Base-by-base conservation (phyloP, 768 basidiomycete species). In the Lactarius sp. region DNA sequence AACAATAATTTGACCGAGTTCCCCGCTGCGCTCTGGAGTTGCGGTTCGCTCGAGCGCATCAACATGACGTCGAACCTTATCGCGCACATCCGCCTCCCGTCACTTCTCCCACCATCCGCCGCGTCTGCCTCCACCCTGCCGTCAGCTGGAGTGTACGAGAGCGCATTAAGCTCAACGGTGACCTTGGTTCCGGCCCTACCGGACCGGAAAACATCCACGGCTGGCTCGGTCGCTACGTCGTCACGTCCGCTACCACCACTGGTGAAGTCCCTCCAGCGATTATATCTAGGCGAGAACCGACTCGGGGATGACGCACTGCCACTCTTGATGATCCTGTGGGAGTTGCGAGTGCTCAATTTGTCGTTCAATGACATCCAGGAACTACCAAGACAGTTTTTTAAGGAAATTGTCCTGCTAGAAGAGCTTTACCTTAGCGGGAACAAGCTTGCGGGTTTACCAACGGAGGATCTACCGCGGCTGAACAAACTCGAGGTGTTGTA, bases 401-500 rank as follows among this genome's bases (percentile, higher is more conserved):
- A 81, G 66, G 85, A 86, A 64, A 80, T 93, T 68, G 76, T 77
- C 20, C 75, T 81, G 46, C 79, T 99, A 10, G 85, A 92, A 74
- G 90, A 95, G 75, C 77, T 99, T 39, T 98, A 97, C 72, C 79
- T 98, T 3, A 92, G 92, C 68, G 96, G 96, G n/a, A 98, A 98
- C 77, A 90, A 91, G 74, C 77, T 99, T 69, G 89, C 91, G 8
- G 88, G 84, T 65, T 79, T 98, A 36, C 95, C 95, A 5, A 87
- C 89, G 12, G 95, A 98, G 73, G 93, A 97, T 71, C 74, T 99
- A 50, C 85, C 86, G 52, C 78, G 80, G 64, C 74, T 97, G 68
- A 83, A 78, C 59, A 81, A 79, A 64, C 75, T 99, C 55, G 78
- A 82, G 46, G 82, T 90, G 47, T 76, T 99, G 14, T 97, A 90